Base-by-base conservation (phyloP, 1,284 basidiomycete genomes). In the Austroboletus novae-zelandiae region DNA sequence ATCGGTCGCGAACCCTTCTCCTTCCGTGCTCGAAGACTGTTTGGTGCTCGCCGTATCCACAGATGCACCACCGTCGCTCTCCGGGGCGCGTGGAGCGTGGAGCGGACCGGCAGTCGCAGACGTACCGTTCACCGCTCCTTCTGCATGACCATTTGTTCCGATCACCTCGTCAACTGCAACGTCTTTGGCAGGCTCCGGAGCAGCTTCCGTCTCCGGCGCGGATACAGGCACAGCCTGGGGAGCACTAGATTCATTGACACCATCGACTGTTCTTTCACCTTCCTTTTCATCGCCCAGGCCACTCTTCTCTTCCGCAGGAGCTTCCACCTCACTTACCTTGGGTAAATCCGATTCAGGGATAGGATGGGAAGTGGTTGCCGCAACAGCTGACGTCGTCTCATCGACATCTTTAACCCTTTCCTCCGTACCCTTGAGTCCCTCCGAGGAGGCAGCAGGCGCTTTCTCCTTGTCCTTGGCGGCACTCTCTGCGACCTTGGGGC, bases 1-100 rank as follows among this genome's bases (percentile, higher is more conserved):
- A 37, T 86, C 81, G 15, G 83, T 79, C 18, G 84, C 75, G 47
- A 77, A 83, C 5, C 64, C 59, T 44, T 61, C 58, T 1, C 52
- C 53, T 25, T 64, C 61, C 7, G 51, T 57, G 40, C 45, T 61
- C 46, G 56, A 58, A 3, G 51, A 23, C 4, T 23, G 20, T 23
- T 23, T 23, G 20, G 5, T 27, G 25, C 25, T 7, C 5, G 25
- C 7, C 25, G 25, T 27, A 7, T 27, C 25, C 25, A 27, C 25
- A 4, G 4, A 27, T 27, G 25, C 5, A 5, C 5, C 25, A 27
- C 25, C 25, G 25, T 27, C 8, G 25, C 25, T 27, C 25, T 27
- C 25, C 25, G 8, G 25, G 25, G 6, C 25, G 25, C 5, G 25
- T 27, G 5, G 8, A 27, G 25, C 20, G 18, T 40, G n/a, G 32